Conservation (phyloP, 495 filamentous ascomycete genomes). For the Penicillium malachiteum region DNA sequence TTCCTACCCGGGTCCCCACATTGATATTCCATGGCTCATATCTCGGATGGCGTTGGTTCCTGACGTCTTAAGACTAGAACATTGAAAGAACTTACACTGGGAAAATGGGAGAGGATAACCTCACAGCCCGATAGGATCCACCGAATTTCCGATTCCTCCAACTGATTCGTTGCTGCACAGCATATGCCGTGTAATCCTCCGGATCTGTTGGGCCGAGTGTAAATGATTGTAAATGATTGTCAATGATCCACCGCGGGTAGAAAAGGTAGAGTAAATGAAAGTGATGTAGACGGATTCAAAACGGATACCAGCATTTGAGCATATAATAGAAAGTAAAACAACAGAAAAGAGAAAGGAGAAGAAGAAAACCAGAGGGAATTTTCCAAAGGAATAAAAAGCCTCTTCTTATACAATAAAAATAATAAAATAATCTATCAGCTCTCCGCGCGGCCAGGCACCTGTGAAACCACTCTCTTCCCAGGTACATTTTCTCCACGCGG, state of each 20-base stretch:
- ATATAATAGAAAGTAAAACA: too few species aligned
- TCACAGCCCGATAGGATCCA: neutral
- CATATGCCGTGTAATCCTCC: conserved; percentile 6
- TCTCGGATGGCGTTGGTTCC: conserved; percentile 17
- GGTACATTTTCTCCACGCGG: conserved; percentile 21
- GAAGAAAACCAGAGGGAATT: neutral
- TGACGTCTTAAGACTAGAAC: neutral
- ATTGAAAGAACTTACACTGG: neutral
- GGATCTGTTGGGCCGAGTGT: neutral
- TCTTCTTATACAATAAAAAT: neutral
- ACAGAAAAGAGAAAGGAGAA: neutral
- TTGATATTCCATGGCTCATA: conserved; percentile 4
- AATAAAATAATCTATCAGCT: too few species aligned
- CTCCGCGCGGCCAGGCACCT: conserved; percentile 18
- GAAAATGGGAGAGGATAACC: neutral
- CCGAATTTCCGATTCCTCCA: conserved; percentile 2
- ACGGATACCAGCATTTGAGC: neutral
- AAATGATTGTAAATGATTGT: too few species aligned
- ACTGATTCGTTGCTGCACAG: conserved; percentile 5
- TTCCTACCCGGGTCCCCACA: neutral
- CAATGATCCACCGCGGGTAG: neutral
- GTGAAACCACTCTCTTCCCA: conserved; percentile 13
- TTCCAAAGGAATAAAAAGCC: neutral
- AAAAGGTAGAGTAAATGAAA: neutral
- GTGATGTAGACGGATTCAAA: neutral